Conservation (phyloP, 2,329 filamentous ascomycete genomes). For the Trichoderma cornu-damae region DNA sequence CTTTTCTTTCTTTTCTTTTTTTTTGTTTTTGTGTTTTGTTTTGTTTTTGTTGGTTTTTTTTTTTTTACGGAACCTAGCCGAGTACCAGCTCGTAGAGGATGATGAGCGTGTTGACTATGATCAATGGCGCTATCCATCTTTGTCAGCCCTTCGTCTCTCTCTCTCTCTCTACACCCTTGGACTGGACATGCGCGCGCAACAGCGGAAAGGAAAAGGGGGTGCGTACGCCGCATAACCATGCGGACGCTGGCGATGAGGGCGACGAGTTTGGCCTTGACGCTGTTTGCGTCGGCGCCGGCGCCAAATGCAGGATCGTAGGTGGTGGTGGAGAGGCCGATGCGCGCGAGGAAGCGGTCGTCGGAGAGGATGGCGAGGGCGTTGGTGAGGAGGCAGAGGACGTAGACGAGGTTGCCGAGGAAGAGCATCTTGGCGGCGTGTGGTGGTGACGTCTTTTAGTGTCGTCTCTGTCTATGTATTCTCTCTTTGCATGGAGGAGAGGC, state of each 20-base stretch:
- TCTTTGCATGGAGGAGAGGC: background rate
- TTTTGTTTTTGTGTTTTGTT: too few relatives aligned
- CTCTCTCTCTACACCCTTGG: background rate
- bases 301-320: slow-evolving; percentile 75
- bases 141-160: background rate
- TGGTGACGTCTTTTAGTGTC: too few relatives aligned
- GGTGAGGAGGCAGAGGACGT: slow-evolving; percentile 76
- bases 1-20: too few relatives aligned
- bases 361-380: slow-evolving; percentile 93
- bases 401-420: slow-evolving; percentile 67
- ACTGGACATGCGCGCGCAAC: background rate
- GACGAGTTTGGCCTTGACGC: slow-evolving; percentile 80
- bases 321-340: slow-evolving; percentile 72
- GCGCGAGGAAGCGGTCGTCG: slow-evolving; percentile 86
- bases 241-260: slow-evolving; percentile 86
- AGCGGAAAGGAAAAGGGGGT: background rate
- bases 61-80: slow-evolving; percentile 1
- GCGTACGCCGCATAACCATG: slow-evolving; percentile 84
- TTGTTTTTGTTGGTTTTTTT: too few relatives aligned
- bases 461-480: background rate
- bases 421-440: slow-evolving; percentile 51
- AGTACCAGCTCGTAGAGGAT: slow-evolving; percentile 74
- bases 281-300: slow-evolving; percentile 58
- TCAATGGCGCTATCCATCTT: slow-evolving; percentile 67
- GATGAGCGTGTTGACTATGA: slow-evolving; percentile 75